Percentiles rank a stretch among this genome's conserved stretches.
These are phyloP conservation scores for Grigorovia jiainica DNA, from an alignment of 805 yeast genomes.

Conservation along the genomic window DNA sequence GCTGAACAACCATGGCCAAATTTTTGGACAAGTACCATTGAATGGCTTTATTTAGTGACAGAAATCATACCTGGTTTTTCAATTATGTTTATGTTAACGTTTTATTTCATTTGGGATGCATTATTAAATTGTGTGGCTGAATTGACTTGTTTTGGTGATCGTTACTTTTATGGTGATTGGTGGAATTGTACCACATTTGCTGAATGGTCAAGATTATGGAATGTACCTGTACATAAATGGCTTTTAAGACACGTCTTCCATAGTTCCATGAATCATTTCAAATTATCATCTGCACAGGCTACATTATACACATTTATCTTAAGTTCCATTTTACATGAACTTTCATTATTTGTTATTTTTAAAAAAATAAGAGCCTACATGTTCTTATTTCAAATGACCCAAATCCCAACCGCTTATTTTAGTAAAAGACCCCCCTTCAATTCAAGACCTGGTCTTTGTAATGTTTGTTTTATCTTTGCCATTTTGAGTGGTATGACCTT, in stretches of 20 bases:
- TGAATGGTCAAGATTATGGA: constrained; percentile 90
- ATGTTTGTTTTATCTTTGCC: constrained; percentile 84
- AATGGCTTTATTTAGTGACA: constrained; percentile 35
- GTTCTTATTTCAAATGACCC: constrained; percentile 74
- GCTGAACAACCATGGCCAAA: constrained; percentile 29
- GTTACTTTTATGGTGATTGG: constrained; percentile 94
- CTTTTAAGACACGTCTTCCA: constrained; percentile 90
- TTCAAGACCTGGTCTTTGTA: constrained; percentile 55
- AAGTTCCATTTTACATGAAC: constrained; percentile 79
- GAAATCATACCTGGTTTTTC: constrained; percentile 78
- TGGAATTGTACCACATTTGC: constrained; percentile 95
- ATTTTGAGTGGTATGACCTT: constrained; percentile 83
- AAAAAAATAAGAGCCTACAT: constrained; percentile 75
- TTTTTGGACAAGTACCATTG: constrained; percentile 12
- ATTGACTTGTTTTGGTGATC: constrained; percentile 74
- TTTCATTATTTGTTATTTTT: constrained; percentile 86
- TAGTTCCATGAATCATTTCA: constrained; percentile 69
- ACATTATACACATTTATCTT: constrained; percentile 69
- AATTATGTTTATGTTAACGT: constrained; percentile 63
- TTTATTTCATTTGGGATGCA: constrained; percentile 92
- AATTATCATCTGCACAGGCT: constrained; percentile 57
- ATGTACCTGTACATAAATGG: constrained; percentile 85
- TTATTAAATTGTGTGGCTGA: constrained; percentile 87
- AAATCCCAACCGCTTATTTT: constrained; percentile 66
- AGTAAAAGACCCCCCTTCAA: constrained; percentile 51